phyloP scores from a whole-genome alignment of 225 moss, liverwort and hornwort species.

The Sphagnum tenellum region DNA sequence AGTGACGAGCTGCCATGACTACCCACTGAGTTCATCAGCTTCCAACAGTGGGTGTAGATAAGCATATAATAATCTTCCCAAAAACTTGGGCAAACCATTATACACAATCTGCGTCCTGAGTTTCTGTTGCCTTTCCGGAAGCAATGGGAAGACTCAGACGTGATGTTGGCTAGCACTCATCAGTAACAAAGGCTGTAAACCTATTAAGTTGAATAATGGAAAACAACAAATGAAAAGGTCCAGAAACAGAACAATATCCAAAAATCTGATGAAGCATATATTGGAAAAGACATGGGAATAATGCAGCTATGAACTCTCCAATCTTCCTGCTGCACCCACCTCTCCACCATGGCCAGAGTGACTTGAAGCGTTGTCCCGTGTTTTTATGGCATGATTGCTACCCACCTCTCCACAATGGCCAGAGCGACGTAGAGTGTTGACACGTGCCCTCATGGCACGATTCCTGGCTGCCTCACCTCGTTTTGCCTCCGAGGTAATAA shows the following conservation, averaged over 20 bases:
- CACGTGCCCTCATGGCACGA: neutral
- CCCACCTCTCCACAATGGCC: neutral
- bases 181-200: neutral
- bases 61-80: too few relatives aligned
- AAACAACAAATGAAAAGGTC: neutral
- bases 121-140: too few relatives aligned
- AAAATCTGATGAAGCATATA: neutral
- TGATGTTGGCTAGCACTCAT: too few relatives aligned
- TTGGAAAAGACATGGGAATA: neutral
- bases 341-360: neutral
- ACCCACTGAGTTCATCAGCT: too few relatives aligned
- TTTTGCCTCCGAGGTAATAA: neutral
- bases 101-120: too few relatives aligned
- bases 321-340: neutral
- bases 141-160: too few relatives aligned
- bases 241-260: neutral
- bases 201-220: neutral
- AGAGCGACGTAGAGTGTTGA: neutral
- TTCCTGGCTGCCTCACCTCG: neutral
- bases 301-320: neutral
- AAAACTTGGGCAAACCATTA: too few relatives aligned
- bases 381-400: too few relatives aligned
- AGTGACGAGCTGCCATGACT: too few relatives aligned
- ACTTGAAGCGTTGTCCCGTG: too few relatives aligned
- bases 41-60: too few relatives aligned